phyloP scores from a whole-genome alignment of 495 filamentous ascomycete species.

The Parathielavia hyrcaniae region DNA sequence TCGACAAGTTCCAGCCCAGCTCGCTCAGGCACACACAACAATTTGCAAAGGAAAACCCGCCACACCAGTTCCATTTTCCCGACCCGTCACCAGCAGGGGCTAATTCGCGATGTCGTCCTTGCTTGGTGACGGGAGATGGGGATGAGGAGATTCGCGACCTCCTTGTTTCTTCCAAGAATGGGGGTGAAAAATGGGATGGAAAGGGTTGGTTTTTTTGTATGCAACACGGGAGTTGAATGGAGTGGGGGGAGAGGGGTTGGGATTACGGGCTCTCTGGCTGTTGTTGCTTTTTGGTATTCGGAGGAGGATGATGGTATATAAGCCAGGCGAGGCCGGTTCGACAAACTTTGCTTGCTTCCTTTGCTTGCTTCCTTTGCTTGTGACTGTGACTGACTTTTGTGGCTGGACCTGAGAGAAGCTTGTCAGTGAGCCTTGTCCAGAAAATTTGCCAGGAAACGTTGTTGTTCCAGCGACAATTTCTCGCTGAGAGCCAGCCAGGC shows the following conservation, averaged over 20 bases:
- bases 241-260: too few relatives aligned
- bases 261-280: background rate
- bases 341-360: background rate
- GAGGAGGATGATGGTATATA: slow-evolving; percentile 7
- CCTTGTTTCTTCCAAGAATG: background rate
- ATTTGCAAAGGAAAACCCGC: background rate
- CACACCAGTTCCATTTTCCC: background rate
- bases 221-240: too few relatives aligned
- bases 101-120: slow-evolving; percentile 9
- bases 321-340: slow-evolving; percentile 6
- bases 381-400: background rate
- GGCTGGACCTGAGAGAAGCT: background rate
- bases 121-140: background rate
- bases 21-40: background rate
- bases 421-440: too few relatives aligned
- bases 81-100: background rate
- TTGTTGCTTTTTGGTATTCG: slow-evolving; percentile 3
- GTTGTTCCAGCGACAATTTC: too few relatives aligned
- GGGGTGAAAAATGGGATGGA: background rate
- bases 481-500: too few relatives aligned
- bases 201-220: background rate
- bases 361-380: background rate
- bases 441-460: too few relatives aligned
- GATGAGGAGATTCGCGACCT: slow-evolving; percentile 16
- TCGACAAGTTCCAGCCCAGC: background rate